Evolutionary conservation across 2,329 filamentous ascomycete species (phyloP), one percentile per base, ranked within the genome.

Genomic region (Trichophyton benhamiae): DNA sequence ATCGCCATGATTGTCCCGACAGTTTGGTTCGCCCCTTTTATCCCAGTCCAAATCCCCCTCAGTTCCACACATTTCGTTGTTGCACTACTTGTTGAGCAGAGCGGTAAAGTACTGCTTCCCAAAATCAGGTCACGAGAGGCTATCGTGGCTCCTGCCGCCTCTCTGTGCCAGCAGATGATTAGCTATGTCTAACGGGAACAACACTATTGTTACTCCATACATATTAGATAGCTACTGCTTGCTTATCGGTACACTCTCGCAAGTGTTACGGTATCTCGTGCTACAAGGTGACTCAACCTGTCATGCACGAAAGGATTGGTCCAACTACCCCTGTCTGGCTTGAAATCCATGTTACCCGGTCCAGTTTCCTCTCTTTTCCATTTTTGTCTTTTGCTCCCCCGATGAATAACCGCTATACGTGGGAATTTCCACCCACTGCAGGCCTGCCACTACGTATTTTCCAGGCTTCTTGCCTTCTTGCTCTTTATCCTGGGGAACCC

Each of bases 21-120:
- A 55, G 27, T 20, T 38, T 55, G 49, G 52, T 17, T 36, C 52
- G 52, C 52, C 52, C 49, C 52, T 27, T 55, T 55, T 55, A 55
- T 36, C 52, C 52, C 52, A 9, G 52, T 36, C 27, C n/a, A 15
- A 55, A 38, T 30, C 52, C 52, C 27, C 52, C 52, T 36, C 30
- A 55, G 11, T n/a, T 44, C n/a, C n/a, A n/a, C 6, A 5, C 5
- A 44, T 44, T 33, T 55, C n/a, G 33, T 20, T 33, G 52, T 20
- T 15, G 27, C 52, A 36, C 15, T 13, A 3, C 9, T 55, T 11
- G 17, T 55, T 17, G 36, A 27, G 27, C 33, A 13, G 27, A 7
- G 27, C 27, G 27, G 27, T 2, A 3, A 38, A 38, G 11, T 38
- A 13, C 33, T 22, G 6, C 33, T 27, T 20, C n/a, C 15, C 52